Percentiles rank a stretch among this genome's conserved stretches.
phyloP scores from a whole-genome alignment of 1,284 basidiomycete genomes.

The Ustilago hordei region DNA sequence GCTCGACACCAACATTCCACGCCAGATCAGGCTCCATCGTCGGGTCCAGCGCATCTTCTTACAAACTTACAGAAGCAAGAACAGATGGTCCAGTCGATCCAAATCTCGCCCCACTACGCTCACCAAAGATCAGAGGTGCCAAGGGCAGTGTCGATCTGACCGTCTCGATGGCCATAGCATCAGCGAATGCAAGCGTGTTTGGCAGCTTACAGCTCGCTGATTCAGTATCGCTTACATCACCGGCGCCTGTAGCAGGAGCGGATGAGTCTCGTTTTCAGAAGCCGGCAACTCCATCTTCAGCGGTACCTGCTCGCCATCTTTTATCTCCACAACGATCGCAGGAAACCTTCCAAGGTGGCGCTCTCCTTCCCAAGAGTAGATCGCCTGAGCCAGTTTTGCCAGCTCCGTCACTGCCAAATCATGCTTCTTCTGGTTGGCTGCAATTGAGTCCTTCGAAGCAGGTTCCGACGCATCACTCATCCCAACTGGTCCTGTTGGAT shows the following conservation, averaged over 20 bases:
- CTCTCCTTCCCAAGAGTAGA: slow-evolving; percentile 5
- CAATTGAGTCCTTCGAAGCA: slow-evolving; percentile 25
- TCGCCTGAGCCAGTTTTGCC: slow-evolving; percentile 13
- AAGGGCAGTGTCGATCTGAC: slow-evolving; percentile 35
- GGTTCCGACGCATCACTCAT: background rate
- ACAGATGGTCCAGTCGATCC: slow-evolving; percentile 20
- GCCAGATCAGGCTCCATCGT: slow-evolving; percentile 32
- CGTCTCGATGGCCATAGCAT: slow-evolving; percentile 17
- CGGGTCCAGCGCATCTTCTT: slow-evolving; percentile 14
- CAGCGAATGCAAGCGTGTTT: slow-evolving; percentile 7
- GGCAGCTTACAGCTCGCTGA: slow-evolving; percentile 19
- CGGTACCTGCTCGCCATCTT: slow-evolving; percentile 16
- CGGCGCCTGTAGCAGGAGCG: background rate
- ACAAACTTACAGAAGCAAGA: slow-evolving; percentile 22
- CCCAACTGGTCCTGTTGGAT: slow-evolving; percentile 21
- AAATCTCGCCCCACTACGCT: slow-evolving; percentile 26
- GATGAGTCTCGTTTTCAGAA: slow-evolving; percentile 28
- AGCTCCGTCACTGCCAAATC: background rate
- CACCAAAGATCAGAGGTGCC: slow-evolving; percentile 21
- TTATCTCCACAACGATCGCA: slow-evolving; percentile 34
- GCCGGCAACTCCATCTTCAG: slow-evolving; percentile 19
- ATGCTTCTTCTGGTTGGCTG: background rate
- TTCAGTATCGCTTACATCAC: slow-evolving; percentile 20
- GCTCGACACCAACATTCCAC: slow-evolving; percentile 24
- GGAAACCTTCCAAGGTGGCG: slow-evolving; percentile 17